Conservation (phyloP, 2,329 filamentous ascomycete species). For the Cryphonectria carpinicola region DNA sequence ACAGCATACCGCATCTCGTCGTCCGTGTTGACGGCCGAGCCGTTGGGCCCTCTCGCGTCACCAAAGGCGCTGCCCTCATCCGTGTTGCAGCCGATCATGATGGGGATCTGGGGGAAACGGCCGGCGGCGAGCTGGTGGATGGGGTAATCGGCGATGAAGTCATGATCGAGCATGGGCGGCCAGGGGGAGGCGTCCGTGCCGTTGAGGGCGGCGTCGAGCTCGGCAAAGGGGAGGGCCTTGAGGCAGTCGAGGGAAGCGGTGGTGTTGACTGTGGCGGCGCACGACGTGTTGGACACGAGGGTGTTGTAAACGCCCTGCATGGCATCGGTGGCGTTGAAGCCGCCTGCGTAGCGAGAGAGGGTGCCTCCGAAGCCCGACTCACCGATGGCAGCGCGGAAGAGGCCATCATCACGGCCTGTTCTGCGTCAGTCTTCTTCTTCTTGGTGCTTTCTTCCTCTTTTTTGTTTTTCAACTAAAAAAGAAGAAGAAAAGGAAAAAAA, state of each 20-base stretch:
- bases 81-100: slow-evolving; percentile 27
- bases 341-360: slow-evolving; percentile 37
- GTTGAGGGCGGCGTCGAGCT: slow-evolving; percentile 29
- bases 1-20: slow-evolving; percentile 27
- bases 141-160: slow-evolving; percentile 28
- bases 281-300: slow-evolving; percentile 36
- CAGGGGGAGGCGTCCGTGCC: slow-evolving; percentile 15
- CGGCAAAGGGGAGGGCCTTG: slow-evolving; percentile 25
- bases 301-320: slow-evolving; percentile 37
- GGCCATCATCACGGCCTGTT: slow-evolving; percentile 48
- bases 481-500: not conserved
- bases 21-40: slow-evolving; percentile 16
- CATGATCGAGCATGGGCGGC: slow-evolving; percentile 30
- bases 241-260: slow-evolving; percentile 31
- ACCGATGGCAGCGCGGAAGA: slow-evolving; percentile 55
- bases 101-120: slow-evolving; percentile 21
- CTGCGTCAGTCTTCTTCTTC: too few species aligned
- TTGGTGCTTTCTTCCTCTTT: too few species aligned
- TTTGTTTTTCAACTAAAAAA: not conserved
- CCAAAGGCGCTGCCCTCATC: slow-evolving; percentile 27
- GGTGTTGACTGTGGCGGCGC: slow-evolving; percentile 35
- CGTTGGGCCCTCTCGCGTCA: slow-evolving; percentile 21
- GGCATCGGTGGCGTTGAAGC: slow-evolving; percentile 37
- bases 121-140: slow-evolving; percentile 19
- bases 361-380: slow-evolving; percentile 50